Percentiles rank a stretch among this genome's conserved stretches.
Conservation (phyloP, 2,329 filamentous ascomycete genomes). For the Passalora sequoiae region DNA sequence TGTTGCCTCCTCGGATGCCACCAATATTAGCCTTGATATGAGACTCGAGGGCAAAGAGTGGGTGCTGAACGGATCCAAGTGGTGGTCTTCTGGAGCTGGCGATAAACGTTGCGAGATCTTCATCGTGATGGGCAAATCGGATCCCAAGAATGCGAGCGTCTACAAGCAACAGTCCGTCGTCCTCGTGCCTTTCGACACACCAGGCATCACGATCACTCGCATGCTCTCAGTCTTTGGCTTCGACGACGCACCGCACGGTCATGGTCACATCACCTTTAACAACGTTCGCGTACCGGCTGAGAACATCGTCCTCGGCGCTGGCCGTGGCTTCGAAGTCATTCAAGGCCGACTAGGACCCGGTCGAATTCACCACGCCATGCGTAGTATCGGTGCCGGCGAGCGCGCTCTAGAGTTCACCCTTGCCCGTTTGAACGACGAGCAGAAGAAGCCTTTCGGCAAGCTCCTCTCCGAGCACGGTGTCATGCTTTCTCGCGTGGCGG, state of each 20-base stretch:
- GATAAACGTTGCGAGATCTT: slow-evolving; percentile 90
- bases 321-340: slow-evolving; percentile 95
- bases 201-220: slow-evolving; percentile 85
- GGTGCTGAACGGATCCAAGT: slow-evolving; percentile 93
- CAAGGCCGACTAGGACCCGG: slow-evolving; percentile 93
- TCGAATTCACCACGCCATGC: slow-evolving; percentile 97
- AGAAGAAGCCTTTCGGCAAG: slow-evolving; percentile 88
- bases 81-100: slow-evolving; percentile 96
- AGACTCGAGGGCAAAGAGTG: slow-evolving; percentile 78
- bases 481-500: slow-evolving; percentile 90
- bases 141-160: slow-evolving; percentile 65
- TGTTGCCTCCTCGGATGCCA: slow-evolving; percentile 48
- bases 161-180: slow-evolving; percentile 94
- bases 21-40: slow-evolving; percentile 61
- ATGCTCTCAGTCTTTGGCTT: slow-evolving; percentile 94
- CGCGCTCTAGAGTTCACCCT: slow-evolving; percentile 92
- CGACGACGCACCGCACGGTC: slow-evolving; percentile 96
- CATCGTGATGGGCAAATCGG: slow-evolving; percentile 93
- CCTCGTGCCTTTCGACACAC: slow-evolving; percentile 72
- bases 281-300: slow-evolving; percentile 80
- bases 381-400: slow-evolving; percentile 84
- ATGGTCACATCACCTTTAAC: slow-evolving; percentile 84
- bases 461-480: slow-evolving; percentile 83
- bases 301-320: slow-evolving; percentile 87
- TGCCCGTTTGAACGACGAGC: slow-evolving; percentile 84